Base-by-base conservation (phyloP, 352 stramenopile genomes). In the Blastocystis sp. region DNA sequence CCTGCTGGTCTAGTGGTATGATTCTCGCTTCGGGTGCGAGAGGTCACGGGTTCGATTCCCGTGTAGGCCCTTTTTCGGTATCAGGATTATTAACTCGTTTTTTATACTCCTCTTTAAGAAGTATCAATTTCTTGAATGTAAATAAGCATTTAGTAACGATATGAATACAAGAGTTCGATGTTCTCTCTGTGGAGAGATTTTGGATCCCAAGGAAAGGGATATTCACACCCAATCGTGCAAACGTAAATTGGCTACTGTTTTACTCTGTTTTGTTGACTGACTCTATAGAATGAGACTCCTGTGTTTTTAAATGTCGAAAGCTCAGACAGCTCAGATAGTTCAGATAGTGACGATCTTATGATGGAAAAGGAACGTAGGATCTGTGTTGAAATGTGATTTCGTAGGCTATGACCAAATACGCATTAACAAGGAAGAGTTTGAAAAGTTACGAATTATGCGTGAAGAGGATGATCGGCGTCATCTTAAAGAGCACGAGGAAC, bases 1-100 rank as follows among this genome's bases (percentile, higher is more conserved):
- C 73, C 73, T 84, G 73, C 73, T 84, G 73, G 73, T 84, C 73
- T 84, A 84, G 73, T 84, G 73, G 73, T 84, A 84, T 84, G 73
- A 84, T 84, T 84, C 73, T 84, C 73, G 73, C 73, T 84, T 84
- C 64, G 73, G 73, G 73, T 84, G 73, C 73, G 73, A 84, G 73
- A 84, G 73, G 73, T 84, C 73, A 84, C 73, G 73, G 73, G 73
- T 84, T 84, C 73, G 73, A 84, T 84, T 84, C 73, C 73, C 73
- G 73, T 84, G 73, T 84, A 84, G 73, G 73, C 73, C 73, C 73
- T 84, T 84, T 47, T 84, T 76, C 34, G 64, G 34, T 23, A 47
- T 84, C 50, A 41, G 7, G 64, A 53, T 53, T 3, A 47, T 66
- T 23, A 53, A 84, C 68, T 53, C 13, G 41, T 50, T 80, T 54